Evolutionary conservation across 495 filamentous ascomycete genomes (phyloP), one percentile per base, ranked within the genome.

Genomic region (Tuber microsphaerosporum): DNA sequence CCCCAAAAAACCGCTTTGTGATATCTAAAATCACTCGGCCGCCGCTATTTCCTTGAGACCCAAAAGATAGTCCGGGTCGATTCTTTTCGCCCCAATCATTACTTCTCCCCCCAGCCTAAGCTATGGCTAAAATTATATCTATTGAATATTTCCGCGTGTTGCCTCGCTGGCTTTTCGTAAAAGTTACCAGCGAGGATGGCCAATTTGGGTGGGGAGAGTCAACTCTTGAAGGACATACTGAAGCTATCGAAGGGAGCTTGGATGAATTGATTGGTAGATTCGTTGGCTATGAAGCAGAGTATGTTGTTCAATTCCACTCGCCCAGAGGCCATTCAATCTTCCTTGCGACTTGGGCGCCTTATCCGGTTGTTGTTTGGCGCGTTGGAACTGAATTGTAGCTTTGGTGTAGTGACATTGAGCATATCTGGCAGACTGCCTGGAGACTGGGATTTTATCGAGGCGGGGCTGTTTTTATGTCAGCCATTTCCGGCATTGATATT

Each of bases 381-480:
- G 41, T 46, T 77, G 73, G 79, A 46, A 77, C 69, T 74, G 26
- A 81, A 41, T 70, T 65, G 71, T 70, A 65, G 3, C 14, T 20
- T 73, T 42, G 76, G 19, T 26, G 71, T 75, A 93, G 91, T 82
- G 89, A 94, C 68, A 94, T 94, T 76, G 92, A 94, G 82, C 89
- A 92, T 76, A 89, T 93, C 71, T 93, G 92, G 92, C 92, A 94
- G 81, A 86, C 86, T 42, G 86, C 87, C 37, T 92, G 89, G 86
- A 88, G 92, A 73, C 85, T 88, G 8, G 89, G 89, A 31, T 93
- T 93, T 84, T 93, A 94, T 83, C 87, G 92, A 48, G 92, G 92
- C n/a, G 92, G 92, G 1, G 91, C 92, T 0, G 92, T 94, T 34
- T 90, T 94, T 78, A 93, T 93, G 91, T 91, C 89, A 73, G 92